Evolutionary conservation across 352 stramenopile genomes (phyloP).

Genomic region (Phytophthora meadii): DNA sequence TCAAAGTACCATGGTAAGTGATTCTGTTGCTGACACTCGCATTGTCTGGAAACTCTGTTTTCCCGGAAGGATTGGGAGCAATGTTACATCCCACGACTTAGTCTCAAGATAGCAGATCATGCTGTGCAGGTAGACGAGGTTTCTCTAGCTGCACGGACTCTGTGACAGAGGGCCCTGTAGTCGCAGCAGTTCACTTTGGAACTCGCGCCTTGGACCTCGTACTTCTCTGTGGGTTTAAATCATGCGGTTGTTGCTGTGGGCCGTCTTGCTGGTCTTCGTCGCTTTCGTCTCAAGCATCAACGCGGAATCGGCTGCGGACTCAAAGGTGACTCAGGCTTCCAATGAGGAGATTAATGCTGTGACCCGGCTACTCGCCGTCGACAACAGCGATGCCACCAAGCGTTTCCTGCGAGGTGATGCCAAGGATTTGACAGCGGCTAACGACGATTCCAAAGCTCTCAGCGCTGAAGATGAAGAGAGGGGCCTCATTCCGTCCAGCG

Average conservation of each 20-base stretch:
- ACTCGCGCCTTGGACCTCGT: background rate
- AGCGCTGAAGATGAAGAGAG: constrained; percentile 13
- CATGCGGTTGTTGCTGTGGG: constrained; percentile 25
- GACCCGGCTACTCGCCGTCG: constrained; percentile 10
- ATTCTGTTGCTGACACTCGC: background rate
- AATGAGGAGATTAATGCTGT: constrained; percentile 11
- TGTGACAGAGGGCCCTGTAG: background rate
- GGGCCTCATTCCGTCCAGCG: constrained; percentile 7
- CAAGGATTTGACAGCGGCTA: constrained; percentile 11
- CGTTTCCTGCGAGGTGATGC: constrained; percentile 17
- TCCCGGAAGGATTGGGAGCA: constrained; percentile 6
- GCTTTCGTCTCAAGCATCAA: constrained; percentile 5
- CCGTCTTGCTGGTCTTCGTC: constrained; percentile 13
- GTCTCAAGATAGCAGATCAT: constrained; percentile 13
- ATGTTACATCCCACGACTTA: constrained; percentile 11
- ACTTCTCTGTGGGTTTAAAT: background rate
- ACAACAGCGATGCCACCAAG: constrained; percentile 6
- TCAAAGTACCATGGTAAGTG: too few species aligned
- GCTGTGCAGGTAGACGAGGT: constrained; percentile 19
- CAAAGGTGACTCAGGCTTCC: background rate
- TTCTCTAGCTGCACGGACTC: constrained; percentile 12
- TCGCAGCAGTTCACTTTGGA: constrained; percentile 11
- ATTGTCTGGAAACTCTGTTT: constrained; percentile 2
- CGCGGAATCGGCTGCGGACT: background rate
- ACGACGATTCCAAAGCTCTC: constrained; percentile 1